Evolutionary conservation across 2,329 filamentous ascomycete genomes (phyloP).

Genomic region (Tolypocladium tundrense): DNA sequence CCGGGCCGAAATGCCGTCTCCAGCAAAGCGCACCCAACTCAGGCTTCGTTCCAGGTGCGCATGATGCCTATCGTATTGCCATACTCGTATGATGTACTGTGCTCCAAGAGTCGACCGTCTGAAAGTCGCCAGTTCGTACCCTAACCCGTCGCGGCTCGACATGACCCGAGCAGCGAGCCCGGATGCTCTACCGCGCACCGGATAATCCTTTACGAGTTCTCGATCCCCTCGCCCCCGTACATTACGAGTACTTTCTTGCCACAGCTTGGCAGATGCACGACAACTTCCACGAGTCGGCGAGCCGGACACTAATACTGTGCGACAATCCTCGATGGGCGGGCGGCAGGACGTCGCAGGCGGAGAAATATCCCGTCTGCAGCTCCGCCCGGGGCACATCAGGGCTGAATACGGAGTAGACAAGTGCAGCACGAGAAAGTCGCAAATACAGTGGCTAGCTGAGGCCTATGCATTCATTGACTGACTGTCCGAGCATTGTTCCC

Average conservation of each 20-base stretch:
- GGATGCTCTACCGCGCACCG: neutral
- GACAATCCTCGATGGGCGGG: no score
- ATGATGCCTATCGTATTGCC: no score
- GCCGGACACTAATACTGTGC: neutral
- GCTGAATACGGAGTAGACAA: neutral
- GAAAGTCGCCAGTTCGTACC: no score
- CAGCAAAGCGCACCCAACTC: neutral
- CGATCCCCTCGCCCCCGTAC: neutral
- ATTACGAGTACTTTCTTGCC: neutral
- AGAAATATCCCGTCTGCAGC: neutral
- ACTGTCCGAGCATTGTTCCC: no score
- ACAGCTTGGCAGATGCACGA: neutral
- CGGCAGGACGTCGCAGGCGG: no score
- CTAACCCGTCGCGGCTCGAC: neutral
- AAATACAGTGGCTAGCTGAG: neutral
- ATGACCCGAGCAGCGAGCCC: neutral
- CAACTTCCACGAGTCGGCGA: neutral
- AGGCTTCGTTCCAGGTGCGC: no score
- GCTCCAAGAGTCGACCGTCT: no score
- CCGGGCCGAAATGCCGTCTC: neutral
- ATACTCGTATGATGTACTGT: no score
- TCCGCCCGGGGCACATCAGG: neutral
- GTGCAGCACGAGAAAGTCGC: neutral
- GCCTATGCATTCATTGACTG: no score
- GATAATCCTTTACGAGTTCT: neutral